Percentiles rank a stretch among this genome's conserved stretches.
These are phyloP conservation scores for Pleomassaria siparia DNA, from an alignment of 2,329 filamentous ascomycete species.

Conservation along the genomic window DNA sequence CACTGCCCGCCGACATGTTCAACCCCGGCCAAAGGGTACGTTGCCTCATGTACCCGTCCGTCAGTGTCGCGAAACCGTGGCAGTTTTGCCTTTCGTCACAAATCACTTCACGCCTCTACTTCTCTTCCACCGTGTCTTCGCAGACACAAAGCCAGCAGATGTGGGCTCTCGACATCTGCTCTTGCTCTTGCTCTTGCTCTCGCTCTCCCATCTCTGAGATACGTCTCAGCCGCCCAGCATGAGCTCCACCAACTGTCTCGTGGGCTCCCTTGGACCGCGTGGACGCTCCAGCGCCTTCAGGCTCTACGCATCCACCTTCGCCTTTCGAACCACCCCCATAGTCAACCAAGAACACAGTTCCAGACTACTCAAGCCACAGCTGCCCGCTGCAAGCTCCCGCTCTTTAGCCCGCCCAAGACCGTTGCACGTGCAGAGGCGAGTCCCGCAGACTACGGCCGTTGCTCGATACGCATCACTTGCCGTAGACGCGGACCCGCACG, in stretches of 20 bases:
- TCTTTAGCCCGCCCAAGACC: slow-evolving; percentile 29
- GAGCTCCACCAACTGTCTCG: slow-evolving; percentile 30
- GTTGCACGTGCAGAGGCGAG: slow-evolving; percentile 34
- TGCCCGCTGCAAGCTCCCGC: slow-evolving; percentile 19
- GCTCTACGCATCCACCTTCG: slow-evolving; percentile 19
- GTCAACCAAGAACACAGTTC: slow-evolving; percentile 21
- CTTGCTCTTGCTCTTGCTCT: slow-evolving; percentile 24
- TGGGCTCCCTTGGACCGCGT: slow-evolving; percentile 28
- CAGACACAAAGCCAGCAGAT: slow-evolving; percentile 27
- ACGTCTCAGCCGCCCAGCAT: slow-evolving; percentile 24
- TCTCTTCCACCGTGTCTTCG: slow-evolving; percentile 6
- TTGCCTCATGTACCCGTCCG: slow-evolving; percentile 13
- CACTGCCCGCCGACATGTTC: no score
- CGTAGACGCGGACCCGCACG: slow-evolving; percentile 28
- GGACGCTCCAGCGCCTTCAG: slow-evolving; percentile 20
- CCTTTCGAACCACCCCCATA: slow-evolving; percentile 20
- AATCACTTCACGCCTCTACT: background rate
- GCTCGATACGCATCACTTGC: slow-evolving; percentile 37
- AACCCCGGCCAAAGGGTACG: slow-evolving; percentile 18
- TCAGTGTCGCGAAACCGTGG: slow-evolving; percentile 12
- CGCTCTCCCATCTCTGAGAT: slow-evolving; percentile 21
- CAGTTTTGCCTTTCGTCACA: slow-evolving; percentile 6
- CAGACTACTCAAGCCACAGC: slow-evolving; percentile 14
- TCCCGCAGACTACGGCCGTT: slow-evolving; percentile 25
- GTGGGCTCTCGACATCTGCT: slow-evolving; percentile 28